These are phyloP conservation scores for Biscogniauxia sp. DNA, from an alignment of 2,329 filamentous ascomycete species.

Conservation along the genomic window DNA sequence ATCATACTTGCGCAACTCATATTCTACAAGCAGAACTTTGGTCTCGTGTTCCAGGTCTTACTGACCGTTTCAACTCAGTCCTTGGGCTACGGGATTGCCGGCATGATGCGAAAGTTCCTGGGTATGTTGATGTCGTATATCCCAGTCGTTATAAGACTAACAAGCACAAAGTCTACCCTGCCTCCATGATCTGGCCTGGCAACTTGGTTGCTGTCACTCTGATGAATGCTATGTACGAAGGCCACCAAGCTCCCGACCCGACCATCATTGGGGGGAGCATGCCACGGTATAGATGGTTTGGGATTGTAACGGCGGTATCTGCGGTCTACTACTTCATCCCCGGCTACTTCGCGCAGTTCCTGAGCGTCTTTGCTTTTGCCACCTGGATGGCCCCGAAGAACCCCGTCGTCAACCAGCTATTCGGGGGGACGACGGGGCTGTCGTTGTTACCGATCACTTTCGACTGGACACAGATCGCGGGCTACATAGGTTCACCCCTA, in stretches of 20 bases:
- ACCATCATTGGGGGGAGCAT: conserved; percentile 61
- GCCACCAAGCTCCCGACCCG: conserved; percentile 47
- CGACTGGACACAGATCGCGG: conserved; percentile 72
- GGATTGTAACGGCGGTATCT: conserved; percentile 52
- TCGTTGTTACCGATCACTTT: conserved; percentile 71
- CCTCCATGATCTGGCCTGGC: conserved; percentile 73
- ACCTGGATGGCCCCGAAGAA: conserved; percentile 72
- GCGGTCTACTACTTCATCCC: conserved; percentile 70
- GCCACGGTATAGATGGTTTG: conserved; percentile 64
- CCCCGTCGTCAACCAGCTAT: conserved; percentile 67
- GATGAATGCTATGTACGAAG: conserved; percentile 72
- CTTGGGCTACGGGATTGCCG: conserved; percentile 67
- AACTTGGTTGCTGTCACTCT: conserved; percentile 65
- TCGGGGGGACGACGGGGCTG: conserved; percentile 66
- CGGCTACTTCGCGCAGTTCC: conserved; percentile 65
- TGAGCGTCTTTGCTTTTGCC: conserved; percentile 68
- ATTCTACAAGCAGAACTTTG: conserved; percentile 71
- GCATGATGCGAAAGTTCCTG: conserved; percentile 63
- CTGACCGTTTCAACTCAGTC: conserved; percentile 68
- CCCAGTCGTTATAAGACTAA: conserved; percentile 8
- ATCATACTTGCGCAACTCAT: conserved; percentile 68
- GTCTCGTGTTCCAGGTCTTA: conserved; percentile 63
- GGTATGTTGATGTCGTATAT: conserved; percentile 36
- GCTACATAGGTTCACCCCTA: conserved; percentile 65
- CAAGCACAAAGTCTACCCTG: conserved; percentile 51